Evolutionary conservation across 2,329 filamentous ascomycete genomes (phyloP).

Genomic region (Scedosporium minutisporum): DNA sequence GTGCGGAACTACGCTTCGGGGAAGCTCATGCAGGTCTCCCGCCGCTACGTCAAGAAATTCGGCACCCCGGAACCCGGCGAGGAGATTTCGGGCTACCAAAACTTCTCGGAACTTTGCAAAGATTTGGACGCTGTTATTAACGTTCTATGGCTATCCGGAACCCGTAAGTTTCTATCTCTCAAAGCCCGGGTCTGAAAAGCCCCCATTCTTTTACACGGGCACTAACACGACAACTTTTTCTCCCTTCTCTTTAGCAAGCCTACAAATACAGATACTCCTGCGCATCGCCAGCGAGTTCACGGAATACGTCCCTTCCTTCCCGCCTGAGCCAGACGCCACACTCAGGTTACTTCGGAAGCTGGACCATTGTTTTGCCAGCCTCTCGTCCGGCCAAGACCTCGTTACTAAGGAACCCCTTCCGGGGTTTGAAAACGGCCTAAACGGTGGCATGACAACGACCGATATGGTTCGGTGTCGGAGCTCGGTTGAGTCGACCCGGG

Average conservation of each 20-base stretch:
- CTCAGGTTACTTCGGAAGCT: constrained; percentile 68
- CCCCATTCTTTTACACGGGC: background rate
- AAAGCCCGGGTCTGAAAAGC: background rate
- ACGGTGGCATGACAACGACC: constrained; percentile 61
- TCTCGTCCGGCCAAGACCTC: constrained; percentile 59
- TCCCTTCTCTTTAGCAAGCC: constrained; percentile 41
- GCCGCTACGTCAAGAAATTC: constrained; percentile 53
- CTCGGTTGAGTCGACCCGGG: constrained; percentile 65
- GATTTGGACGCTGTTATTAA: constrained; percentile 70
- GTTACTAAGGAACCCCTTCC: constrained; percentile 56
- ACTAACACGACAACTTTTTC: constrained; percentile 12
- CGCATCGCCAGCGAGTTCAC: constrained; percentile 65
- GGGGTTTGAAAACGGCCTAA: constrained; percentile 54
- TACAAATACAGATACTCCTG: constrained; percentile 79
- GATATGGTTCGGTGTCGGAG: constrained; percentile 85
- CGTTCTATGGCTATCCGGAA: constrained; percentile 78
- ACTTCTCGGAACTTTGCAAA: constrained; percentile 59
- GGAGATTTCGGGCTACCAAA: constrained; percentile 42
- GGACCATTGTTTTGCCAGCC: constrained; percentile 71
- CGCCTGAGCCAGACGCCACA: constrained; percentile 48
- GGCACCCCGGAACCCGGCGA: constrained; percentile 34
- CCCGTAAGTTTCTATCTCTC: constrained; percentile 49
- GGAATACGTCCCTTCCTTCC: constrained; percentile 64
- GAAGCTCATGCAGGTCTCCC: constrained; percentile 41
- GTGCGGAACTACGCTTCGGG: constrained; percentile 48